Evolutionary conservation across 2,329 filamentous ascomycete species (phyloP), one percentile per base, ranked within the genome.

Genomic region (Reticulascus tulasneorum): DNA sequence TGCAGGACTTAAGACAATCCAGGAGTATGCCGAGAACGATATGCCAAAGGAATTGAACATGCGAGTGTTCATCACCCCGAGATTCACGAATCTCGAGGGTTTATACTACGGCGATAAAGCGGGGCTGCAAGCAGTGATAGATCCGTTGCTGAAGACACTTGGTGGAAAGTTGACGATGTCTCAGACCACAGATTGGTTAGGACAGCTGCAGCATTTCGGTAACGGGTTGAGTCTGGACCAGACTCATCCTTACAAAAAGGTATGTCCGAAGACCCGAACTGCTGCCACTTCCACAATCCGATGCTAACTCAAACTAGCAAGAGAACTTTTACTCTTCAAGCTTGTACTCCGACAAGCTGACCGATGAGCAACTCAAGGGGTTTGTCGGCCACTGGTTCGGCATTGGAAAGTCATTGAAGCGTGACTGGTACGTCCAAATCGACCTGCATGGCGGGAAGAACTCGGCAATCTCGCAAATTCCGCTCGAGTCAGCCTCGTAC

Each of bases 381-480:
- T 47, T 57, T 7, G 38, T 44, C 27, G 25, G 47, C 15, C 59
- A 56, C 44, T 58, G 56, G 55, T 47, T 49, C 22, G 29, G 25
- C 23, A 34, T 29, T 5, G 45, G 48, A 25, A 51, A 48, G 38
- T 35, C 32, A 2, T 37, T 35, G 33, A 43, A 33, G 29, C 53
- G 52, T 13, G 55, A 59, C 38, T 62, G 58, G 56, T 60, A 47
- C 44, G 45, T 60, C 30, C 57, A 58, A 35, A 50, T 60, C 16
- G 58, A 60, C 42, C 35, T 56, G 23, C 53, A 58, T 34, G 58
- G 57, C n/a, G 57, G 56, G 23, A 41, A 49, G 21, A 60, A 61
- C 41, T 64, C 63, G 0, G 60, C 55, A 38, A 49, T 69, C 23
- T 42, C 58, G 2, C 42, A 52, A 0, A 32, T 56, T 2, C 15